Base-by-base conservation (phyloP, 768 basidiomycete species). In the Fomitopsis pulvina region DNA sequence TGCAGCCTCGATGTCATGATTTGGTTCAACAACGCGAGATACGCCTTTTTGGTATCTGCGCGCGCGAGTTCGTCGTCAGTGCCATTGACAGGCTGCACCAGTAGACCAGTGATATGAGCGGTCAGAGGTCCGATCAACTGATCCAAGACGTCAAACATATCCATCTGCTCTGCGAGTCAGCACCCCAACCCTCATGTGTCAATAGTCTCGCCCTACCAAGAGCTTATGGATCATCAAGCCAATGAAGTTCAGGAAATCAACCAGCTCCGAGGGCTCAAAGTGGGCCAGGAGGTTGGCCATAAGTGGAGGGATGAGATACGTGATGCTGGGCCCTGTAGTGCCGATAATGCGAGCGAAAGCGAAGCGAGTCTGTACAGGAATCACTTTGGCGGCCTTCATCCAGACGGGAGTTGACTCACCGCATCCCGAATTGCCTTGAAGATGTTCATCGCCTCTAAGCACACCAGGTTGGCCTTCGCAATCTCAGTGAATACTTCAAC, bases 171-270 rank as follows among this genome's bases (percentile, higher is more conserved):
- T n/a, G n/a, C n/a, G n/a, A n/a, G n/a, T n/a, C n/a, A n/a, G n/a
- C n/a, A n/a, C n/a, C n/a, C n/a, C n/a, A n/a, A n/a, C n/a, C n/a
- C n/a, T n/a, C n/a, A n/a, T n/a, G n/a, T n/a, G n/a, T n/a, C n/a
- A n/a, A n/a, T n/a, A n/a, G n/a, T n/a, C n/a, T n/a, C n/a, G 21
- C 53, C 65, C 48, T 52, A 92, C 94, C 75, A 92, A 89, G 48
- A 98, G 78, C 63, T 89, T 89, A 65, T 95, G 92, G 46, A 94
- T 85, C 47, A 97, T 71, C 8, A 96, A 72, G 6, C 87, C 87
- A 48, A 99, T 87, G 72, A 99, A 98, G 60, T 85, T 87, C 77
- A 98, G 85, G 60, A 98, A 95, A 62, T 99, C 96, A 25, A 87
- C 84, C 50, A 99, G 71, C 66, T 99, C 96, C 6, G 85, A 79